phyloP scores from a whole-genome alignment of 495 filamentous ascomycete genomes.

The Hyaloscypha variabilis region DNA sequence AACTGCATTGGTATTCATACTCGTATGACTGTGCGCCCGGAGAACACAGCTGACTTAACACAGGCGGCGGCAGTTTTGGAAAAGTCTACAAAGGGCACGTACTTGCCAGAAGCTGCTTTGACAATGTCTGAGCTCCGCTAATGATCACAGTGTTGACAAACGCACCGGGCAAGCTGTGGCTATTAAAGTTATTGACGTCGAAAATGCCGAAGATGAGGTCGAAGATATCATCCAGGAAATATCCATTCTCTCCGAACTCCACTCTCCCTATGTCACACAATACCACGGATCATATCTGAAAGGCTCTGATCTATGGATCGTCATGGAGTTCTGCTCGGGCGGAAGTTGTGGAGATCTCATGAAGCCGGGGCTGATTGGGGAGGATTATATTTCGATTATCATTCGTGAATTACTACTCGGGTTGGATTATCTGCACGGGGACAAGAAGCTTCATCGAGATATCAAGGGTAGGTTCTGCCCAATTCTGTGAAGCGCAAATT shows the following conservation, averaged over 20 bases:
- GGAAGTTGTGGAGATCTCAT: constrained; percentile 89
- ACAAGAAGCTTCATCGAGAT: constrained; percentile 95
- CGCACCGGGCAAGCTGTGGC: constrained; percentile 84
- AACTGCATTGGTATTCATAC: constrained; percentile 76
- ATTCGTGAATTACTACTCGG: constrained; percentile 86
- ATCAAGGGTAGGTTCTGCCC: constrained; percentile 74
- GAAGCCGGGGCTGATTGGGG: constrained; percentile 88
- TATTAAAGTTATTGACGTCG: constrained; percentile 97
- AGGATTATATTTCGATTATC: constrained; percentile 95
- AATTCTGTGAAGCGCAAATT: background rate
- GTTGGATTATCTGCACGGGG: constrained; percentile 88
- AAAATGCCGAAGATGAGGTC: constrained; percentile 97
- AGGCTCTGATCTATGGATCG: constrained; percentile 96
- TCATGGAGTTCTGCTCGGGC: constrained; percentile 94
- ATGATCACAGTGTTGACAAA: constrained; percentile 70
- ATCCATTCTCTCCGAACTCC: constrained; percentile 89
- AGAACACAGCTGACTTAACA: constrained; percentile 23
- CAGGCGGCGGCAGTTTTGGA: constrained; percentile 87
- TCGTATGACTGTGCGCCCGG: constrained; percentile 23
- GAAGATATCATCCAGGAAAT: constrained; percentile 99
- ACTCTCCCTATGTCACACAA: constrained; percentile 92
- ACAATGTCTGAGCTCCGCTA: constrained; percentile 28
- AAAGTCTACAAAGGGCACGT: constrained; percentile 92
- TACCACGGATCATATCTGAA: constrained; percentile 96
- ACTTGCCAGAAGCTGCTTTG: background rate